Evolutionary conservation across 129 eudicot genomes (phyloP).

Genomic region (Helichrysum umbraculigerum): DNA sequence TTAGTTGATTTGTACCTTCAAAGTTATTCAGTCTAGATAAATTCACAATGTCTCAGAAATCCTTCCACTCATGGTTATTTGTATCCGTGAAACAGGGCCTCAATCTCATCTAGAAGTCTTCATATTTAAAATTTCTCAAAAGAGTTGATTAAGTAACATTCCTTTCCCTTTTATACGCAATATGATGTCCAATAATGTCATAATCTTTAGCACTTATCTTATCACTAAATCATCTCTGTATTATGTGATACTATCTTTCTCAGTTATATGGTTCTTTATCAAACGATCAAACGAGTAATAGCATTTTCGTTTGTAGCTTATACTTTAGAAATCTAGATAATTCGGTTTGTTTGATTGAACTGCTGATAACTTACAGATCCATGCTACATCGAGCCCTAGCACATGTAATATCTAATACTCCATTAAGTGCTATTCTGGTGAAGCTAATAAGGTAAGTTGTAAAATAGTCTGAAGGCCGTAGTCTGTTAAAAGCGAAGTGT

Average conservation of each 20-base stretch:
- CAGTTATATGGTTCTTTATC: too few species aligned
- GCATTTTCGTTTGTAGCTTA: too few species aligned
- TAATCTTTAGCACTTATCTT: constrained; percentile 13
- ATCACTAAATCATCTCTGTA: not conserved
- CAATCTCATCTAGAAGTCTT: constrained; percentile 59
- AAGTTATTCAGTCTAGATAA: not conserved
- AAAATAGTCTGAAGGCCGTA: too few species aligned
- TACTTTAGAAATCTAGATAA: too few species aligned
- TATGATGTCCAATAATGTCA: constrained; percentile 16
- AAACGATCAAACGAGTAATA: too few species aligned
- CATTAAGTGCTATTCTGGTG: too few species aligned
- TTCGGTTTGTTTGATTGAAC: too few species aligned
- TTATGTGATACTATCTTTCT: constrained; percentile 13
- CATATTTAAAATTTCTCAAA: constrained; percentile 18
- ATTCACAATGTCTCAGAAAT: not conserved
- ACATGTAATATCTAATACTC: too few species aligned
- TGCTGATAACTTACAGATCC: too few species aligned
- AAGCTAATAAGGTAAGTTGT: too few species aligned
- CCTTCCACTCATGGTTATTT: constrained; percentile 1
- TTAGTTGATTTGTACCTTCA: constrained; percentile 27
- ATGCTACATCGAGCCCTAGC: too few species aligned
- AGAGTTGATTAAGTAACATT: constrained; percentile 13
- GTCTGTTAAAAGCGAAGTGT: too few species aligned
- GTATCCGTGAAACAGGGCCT: constrained; percentile 49
- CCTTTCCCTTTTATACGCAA: not conserved